phyloP scores from a whole-genome alignment of 371 early-diverging fungal species.

The Haplosporangium sp. region DNA sequence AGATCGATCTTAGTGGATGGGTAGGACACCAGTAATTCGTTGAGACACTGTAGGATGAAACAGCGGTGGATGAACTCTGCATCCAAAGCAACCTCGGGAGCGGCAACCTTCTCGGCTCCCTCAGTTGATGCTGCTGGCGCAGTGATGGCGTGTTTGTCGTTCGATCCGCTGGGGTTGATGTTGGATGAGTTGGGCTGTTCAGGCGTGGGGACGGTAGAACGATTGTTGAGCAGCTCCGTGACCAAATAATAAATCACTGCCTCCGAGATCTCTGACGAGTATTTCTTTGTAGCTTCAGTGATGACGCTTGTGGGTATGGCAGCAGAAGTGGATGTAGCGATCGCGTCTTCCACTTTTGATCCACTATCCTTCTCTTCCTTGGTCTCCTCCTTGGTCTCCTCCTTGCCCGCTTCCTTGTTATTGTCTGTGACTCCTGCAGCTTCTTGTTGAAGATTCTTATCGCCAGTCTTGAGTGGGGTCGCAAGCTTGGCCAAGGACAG shows the following conservation, averaged over 20 bases:
- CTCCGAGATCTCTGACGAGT: constrained; percentile 58
- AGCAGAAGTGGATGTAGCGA: constrained; percentile 1
- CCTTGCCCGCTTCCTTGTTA: constrained; percentile 31
- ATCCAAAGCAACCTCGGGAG: constrained; percentile 19
- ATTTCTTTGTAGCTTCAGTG: constrained; percentile 45
- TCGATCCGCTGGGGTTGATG: neutral
- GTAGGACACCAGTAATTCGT: constrained; percentile 88
- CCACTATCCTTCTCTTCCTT: neutral
- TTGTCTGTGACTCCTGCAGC: constrained; percentile 10
- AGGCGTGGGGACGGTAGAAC: neutral
- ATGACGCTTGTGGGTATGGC: constrained; percentile 5
- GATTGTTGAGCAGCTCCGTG: constrained; percentile 54
- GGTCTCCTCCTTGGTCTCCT: constrained; percentile 4
- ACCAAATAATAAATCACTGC: constrained; percentile 60
- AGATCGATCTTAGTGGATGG: constrained; percentile 84
- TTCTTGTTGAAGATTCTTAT: constrained; percentile 28
- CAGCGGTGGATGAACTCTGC: constrained; percentile 75
- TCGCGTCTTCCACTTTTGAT: constrained; percentile 4
- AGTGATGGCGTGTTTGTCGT: neutral
- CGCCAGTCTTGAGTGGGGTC: constrained; percentile 10
- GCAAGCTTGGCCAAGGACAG: constrained; percentile 56
- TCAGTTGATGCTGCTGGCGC: constrained; percentile 1
- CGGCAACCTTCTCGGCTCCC: neutral
- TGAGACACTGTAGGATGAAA: constrained; percentile 86
- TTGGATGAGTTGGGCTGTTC: neutral